Base-by-base conservation (phyloP, 768 basidiomycete species). In the Tephrocybe sp. region DNA sequence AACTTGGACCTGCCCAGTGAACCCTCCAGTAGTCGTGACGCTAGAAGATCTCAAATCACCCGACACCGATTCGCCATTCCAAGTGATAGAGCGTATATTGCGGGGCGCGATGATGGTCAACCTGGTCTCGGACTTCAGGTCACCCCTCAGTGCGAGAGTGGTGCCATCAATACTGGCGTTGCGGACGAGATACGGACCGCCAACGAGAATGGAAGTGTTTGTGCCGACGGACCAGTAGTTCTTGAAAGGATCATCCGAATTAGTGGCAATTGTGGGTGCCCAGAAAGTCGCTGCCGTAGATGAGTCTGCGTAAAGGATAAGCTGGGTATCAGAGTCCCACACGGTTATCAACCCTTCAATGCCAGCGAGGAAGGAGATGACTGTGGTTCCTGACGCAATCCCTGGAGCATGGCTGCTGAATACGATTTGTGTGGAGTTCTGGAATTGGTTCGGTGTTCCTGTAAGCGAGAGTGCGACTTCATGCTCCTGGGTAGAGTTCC, bases 141-240 rank as follows among this genome's bases (percentile, higher is more conserved):
- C 92, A 1, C 92, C 91, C 6, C 71, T 65, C 17, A 93, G 66
- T 3, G 76, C 77, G 5, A 93, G 78, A 8, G 43, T 72, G 54
- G 64, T 77, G 49, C 76, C 75, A 3, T 66, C 66, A 36, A 85
- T 68, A 13, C 67, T 68, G 0, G 82, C 84, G 34, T 68, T 76
- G 22, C 84, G 80, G 5, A 85, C 82, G 30, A 86, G 75, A 56
- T 85, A 79, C 0, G 84, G 84, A 0, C 84, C 84, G 17, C 80
- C 79, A 20, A 86, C 74, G 1, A 93, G 71, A 20, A 87, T 72
- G 10, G 85, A 80, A 3, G 74, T 63, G 58, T 91, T 90, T 19
- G 85, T 83, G 22, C 90, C 89, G 45, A 89, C 69, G 46, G 81
- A 74, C 84, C 85, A 92, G 72, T 74, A 91, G 57, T 79, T 81